phyloP scores from a whole-genome alignment of 768 basidiomycete genomes.

The Suillus decipiens region DNA sequence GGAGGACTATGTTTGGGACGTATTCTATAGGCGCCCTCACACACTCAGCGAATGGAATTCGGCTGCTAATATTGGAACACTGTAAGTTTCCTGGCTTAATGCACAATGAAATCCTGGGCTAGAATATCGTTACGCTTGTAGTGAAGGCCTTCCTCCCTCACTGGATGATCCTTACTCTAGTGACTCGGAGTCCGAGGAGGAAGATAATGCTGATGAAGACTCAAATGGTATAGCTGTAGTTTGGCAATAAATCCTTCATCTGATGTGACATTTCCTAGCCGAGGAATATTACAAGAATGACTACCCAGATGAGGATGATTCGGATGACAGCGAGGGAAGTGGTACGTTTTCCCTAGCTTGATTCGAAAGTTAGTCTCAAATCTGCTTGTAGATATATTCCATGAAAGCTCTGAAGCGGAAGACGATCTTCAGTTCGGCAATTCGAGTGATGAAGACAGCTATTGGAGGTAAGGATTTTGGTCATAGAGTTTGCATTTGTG shows the following conservation, averaged over 20 bases:
- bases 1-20: conserved; percentile 81
- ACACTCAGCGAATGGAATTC: conserved; percentile 62
- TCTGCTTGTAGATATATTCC: conserved; percentile 52
- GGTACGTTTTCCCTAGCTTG: conserved; percentile 26
- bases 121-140: conserved; percentile 38
- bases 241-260: background rate
- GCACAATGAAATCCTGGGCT: background rate
- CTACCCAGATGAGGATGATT: conserved; percentile 72
- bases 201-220: conserved; percentile 81
- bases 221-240: conserved; percentile 62
- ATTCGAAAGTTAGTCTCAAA: conserved; percentile 10
- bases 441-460: conserved; percentile 31
- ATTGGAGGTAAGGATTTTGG: conserved; percentile 32
- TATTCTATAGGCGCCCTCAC: conserved; percentile 73
- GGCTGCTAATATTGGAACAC: conserved; percentile 56
- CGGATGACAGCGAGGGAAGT: conserved; percentile 41
- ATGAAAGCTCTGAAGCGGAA: conserved; percentile 54
- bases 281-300: conserved; percentile 87
- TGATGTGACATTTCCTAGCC: conserved; percentile 40
- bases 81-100: conserved; percentile 44
- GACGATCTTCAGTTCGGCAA: conserved; percentile 36
- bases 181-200: conserved; percentile 63
- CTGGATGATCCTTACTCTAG: conserved; percentile 58
- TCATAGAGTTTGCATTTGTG: conserved; percentile 17
- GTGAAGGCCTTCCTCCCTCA: conserved; percentile 58